Evolutionary conservation across 2,329 filamentous ascomycete genomes (phyloP).

Genomic region (Colletotrichum filicis): DNA sequence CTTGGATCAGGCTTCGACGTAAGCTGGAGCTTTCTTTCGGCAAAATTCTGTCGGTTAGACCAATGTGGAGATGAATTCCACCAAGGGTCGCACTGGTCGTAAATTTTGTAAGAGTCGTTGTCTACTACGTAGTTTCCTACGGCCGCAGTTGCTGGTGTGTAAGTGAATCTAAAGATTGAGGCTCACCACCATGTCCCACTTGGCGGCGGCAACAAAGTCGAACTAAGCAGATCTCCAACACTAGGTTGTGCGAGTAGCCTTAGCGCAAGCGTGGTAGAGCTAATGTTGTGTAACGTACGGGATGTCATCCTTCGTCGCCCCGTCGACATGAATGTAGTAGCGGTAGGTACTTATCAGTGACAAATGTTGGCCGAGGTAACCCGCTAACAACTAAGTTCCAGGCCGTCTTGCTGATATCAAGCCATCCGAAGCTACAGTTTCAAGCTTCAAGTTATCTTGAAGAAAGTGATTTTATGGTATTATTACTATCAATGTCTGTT

Average conservation of each 20-base stretch:
- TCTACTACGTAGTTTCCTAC: no score
- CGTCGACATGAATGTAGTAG: not conserved
- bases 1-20: not conserved
- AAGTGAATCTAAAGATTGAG: not conserved
- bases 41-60: not conserved
- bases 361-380: no score
- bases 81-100: not conserved
- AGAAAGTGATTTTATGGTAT: not conserved
- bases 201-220: not conserved
- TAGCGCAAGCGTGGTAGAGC: not conserved
- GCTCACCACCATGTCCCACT: not conserved
- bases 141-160: not conserved
- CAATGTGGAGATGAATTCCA: not conserved
- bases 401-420: no score
- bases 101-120: not conserved
- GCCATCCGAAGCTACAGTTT: no score
- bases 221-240: not conserved
- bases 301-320: not conserved
- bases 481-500: not conserved
- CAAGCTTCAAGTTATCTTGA: not conserved
- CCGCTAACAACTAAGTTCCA: no score
- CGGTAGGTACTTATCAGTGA: no score
- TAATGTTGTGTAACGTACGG: not conserved
- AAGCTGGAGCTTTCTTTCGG: not conserved
- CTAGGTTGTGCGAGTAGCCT: not conserved